Evolutionary conservation across 148 eudicot genomes (phyloP).

Genomic region (Rhododendron ovatum): DNA sequence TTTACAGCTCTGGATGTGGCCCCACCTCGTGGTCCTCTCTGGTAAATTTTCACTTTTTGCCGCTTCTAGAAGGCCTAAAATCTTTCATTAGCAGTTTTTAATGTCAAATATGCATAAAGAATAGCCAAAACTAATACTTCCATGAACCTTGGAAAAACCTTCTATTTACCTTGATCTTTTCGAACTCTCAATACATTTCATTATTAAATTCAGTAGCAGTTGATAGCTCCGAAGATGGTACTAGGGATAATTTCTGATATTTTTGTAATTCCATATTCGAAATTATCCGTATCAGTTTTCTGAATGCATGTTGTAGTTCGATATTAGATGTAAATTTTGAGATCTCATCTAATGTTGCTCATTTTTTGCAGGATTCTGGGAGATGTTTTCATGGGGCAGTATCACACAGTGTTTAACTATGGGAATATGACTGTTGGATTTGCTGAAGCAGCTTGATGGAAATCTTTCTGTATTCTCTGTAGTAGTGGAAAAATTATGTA

Average conservation of each 20-base stretch:
- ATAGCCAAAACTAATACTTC: too few species aligned
- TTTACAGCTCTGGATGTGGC: slow-evolving; percentile 76
- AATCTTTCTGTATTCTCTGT: not conserved
- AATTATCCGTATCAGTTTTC: not conserved
- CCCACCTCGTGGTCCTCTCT: slow-evolving; percentile 93
- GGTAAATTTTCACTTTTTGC: slow-evolving; percentile 34
- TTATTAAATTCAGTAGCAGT: not conserved
- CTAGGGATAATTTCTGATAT: not conserved
- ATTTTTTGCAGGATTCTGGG: slow-evolving; percentile 65
- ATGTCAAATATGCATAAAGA: not conserved
- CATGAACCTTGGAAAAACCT: not conserved
- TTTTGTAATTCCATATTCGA: not conserved
- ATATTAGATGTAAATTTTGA: not conserved
- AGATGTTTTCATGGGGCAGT: slow-evolving; percentile 70
- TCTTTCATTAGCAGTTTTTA: not conserved
- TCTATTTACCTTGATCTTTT: not conserved
- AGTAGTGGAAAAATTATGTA: not conserved
- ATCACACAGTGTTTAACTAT: slow-evolving; percentile 67
- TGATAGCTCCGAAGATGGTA: not conserved
- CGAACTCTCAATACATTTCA: not conserved
- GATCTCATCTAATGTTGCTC: not conserved
- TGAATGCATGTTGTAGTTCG: not conserved
- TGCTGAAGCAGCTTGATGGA: slow-evolving; percentile 67
- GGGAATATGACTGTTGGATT: slow-evolving; percentile 67
- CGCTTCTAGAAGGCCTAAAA: not conserved